These are phyloP conservation scores for Crucibulum laeve DNA, from an alignment of 768 basidiomycete species.

Conservation along the genomic window DNA sequence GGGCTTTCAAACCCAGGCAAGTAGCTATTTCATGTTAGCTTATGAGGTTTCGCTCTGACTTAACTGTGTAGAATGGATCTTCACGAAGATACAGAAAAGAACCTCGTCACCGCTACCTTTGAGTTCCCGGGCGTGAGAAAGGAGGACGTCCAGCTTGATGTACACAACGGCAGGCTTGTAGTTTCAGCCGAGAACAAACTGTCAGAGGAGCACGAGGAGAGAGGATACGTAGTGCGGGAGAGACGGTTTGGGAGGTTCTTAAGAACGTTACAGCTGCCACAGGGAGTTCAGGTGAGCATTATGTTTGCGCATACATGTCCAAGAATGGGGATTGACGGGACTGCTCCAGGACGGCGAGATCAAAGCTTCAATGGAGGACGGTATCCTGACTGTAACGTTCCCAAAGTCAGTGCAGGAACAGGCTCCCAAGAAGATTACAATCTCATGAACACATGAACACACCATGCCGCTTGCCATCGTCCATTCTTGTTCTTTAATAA, in stretches of 20 bases:
- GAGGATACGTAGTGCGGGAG: slow-evolving; percentile 39
- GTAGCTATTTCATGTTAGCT: not conserved
- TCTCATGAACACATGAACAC: not conserved
- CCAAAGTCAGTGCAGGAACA: not conserved
- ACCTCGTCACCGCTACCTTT: slow-evolving; percentile 49
- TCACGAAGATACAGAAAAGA: slow-evolving; percentile 41
- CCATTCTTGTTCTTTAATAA: too few relatives aligned
- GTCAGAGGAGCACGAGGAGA: slow-evolving; percentile 25
- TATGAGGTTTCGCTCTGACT: not conserved
- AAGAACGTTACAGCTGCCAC: slow-evolving; percentile 41
- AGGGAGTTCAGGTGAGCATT: slow-evolving; percentile 43
- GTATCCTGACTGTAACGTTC: slow-evolving; percentile 1
- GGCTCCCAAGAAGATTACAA: not conserved
- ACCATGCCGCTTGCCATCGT: too few relatives aligned
- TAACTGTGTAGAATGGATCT: slow-evolving; percentile 43
- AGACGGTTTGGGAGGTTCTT: slow-evolving; percentile 44
- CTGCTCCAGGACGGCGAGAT: slow-evolving; percentile 8
- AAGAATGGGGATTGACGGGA: slow-evolving; percentile 46
- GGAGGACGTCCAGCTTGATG: slow-evolving; percentile 47
- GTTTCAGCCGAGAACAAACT: slow-evolving; percentile 44
- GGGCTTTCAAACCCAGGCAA: not conserved
- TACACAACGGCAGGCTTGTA: slow-evolving; percentile 43
- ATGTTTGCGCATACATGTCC: slow-evolving; percentile 33
- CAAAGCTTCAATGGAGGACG: slow-evolving; percentile 2
- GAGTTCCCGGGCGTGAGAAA: slow-evolving; percentile 54